Evolutionary conservation across 331 rosid genomes (phyloP), one percentile per base, ranked within the genome.

Genomic region (Spiraea crenata): DNA sequence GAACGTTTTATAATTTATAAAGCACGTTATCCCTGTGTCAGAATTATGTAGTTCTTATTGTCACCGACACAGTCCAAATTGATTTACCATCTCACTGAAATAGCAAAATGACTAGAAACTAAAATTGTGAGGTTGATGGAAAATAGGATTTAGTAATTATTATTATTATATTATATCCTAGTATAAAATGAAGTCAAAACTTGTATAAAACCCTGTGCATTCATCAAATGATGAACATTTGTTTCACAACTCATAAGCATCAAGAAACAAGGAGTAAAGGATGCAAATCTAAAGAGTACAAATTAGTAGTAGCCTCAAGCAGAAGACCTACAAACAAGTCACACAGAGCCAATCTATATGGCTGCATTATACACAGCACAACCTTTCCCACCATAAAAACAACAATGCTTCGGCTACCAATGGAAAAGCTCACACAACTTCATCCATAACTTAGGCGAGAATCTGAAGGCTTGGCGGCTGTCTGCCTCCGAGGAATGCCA

Each of bases 401-500:
- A 60, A 72, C 70, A n/a, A 8, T 11, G 39, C 40, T 42, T 73
- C 54, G 12, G 41, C 38, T 63, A 8, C 19, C 31, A 8, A 76
- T 31, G 17, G 44, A 13, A 48, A 51, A 56, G 13, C 17, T 4
- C 1, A 9, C 31, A 38, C 38, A 50, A 42, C 12, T 20, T 78
- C 45, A 80, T 65, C 83, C 80, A 15, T 74, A 83, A 70, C 87
- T 87, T 81, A 87, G 71, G 55, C 85, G 83, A 71, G 86, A 79
- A 70, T 86, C 92, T 42, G 50, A 63, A 47, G 87, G 80, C 59
- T 67, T 72, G 69, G 84, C 74, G 39, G 81, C 63, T 61, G 92
- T 86, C 78, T 95, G 91, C 10, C 96, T 91, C 37, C 90, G 84
- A 13, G 97, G 95, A 74, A 91, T 72, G 46, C 99, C 95, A 7